phyloP scores from a whole-genome alignment of 257 asterid species.

The Ilex asprella region DNA sequence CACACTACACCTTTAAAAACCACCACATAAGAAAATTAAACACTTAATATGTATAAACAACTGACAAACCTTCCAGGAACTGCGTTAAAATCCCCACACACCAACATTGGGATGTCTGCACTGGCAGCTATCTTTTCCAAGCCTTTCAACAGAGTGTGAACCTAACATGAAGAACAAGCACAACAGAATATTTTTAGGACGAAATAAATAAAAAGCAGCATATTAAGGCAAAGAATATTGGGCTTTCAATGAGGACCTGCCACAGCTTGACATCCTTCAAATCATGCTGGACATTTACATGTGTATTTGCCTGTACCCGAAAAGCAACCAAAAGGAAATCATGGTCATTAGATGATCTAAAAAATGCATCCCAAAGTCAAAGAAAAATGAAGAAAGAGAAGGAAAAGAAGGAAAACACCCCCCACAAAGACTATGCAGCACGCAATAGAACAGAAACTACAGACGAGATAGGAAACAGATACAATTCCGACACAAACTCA shows the following conservation, averaged over 20 bases:
- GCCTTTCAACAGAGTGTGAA: constrained; percentile 89
- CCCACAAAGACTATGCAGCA: no score
- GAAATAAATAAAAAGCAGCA: constrained; percentile 11
- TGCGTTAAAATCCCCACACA: constrained; percentile 94
- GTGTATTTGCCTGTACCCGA: constrained; percentile 85
- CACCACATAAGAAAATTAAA: background rate
- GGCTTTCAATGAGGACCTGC: constrained; percentile 57
- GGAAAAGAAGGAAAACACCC: constrained; percentile 1
- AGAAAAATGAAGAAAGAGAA: background rate
- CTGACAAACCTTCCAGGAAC: constrained; percentile 77
- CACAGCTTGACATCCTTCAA: constrained; percentile 94
- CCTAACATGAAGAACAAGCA: constrained; percentile 35
- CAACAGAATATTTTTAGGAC: constrained; percentile 13
- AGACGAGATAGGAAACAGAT: no score
- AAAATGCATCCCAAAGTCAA: constrained; percentile 3
- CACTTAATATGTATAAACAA: constrained; percentile 6
- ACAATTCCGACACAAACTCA: no score
- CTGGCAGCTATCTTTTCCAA: constrained; percentile 92
- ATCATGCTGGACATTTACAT: constrained; percentile 78
- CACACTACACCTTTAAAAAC: no score
- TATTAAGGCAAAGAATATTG: constrained; percentile 5
- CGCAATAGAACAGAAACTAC: background rate
- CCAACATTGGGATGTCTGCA: constrained; percentile 94
- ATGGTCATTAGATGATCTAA: constrained; percentile 17
- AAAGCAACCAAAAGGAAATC: constrained; percentile 13